phyloP scores from a whole-genome alignment of 192 early-diverging fungal species.

The Fimicolochytrium jonesii region DNA sequence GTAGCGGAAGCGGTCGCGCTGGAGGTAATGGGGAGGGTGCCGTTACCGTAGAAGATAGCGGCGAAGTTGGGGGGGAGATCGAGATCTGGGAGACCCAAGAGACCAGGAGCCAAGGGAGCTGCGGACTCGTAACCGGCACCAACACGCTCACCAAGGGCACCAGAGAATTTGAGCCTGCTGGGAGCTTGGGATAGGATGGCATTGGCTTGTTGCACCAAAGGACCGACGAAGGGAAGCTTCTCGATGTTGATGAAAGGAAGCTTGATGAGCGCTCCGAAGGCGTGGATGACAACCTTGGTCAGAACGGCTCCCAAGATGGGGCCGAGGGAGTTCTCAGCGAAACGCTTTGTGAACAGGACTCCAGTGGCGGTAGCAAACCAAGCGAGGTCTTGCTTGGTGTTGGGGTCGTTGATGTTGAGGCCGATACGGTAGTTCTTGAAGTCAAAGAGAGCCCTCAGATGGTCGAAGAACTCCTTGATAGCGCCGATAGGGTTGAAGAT shows the following conservation, averaged over 20 bases:
- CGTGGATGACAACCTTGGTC: constrained; percentile 1
- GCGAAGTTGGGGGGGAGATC: constrained; percentile 14
- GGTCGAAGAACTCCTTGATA: constrained; percentile 12
- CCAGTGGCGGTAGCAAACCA: constrained; percentile 5
- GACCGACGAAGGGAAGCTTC: constrained; percentile 20
- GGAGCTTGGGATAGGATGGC: neutral
- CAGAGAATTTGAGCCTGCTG: neutral
- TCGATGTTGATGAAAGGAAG: constrained; percentile 16
- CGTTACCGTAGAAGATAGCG: neutral
- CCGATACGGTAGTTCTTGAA: neutral
- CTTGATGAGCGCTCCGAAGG: constrained; percentile 13
- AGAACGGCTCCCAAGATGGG: constrained; percentile 20
- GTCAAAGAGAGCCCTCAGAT: constrained; percentile 6
- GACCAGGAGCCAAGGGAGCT: neutral
- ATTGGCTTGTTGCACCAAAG: neutral
- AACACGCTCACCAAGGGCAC: neutral
- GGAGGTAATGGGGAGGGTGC: neutral
- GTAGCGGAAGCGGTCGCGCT: neutral
- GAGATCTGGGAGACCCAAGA: neutral
- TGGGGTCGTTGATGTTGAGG: neutral
- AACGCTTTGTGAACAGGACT: constrained; percentile 15
- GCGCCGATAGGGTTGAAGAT: constrained; percentile 16
- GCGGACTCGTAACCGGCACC: neutral
- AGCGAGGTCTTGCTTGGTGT: neutral
- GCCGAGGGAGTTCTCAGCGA: constrained; percentile 1